These are phyloP conservation scores for Globisporangium uncinulatum DNA, from an alignment of 352 stramenopile genomes.

Conservation along the genomic window DNA sequence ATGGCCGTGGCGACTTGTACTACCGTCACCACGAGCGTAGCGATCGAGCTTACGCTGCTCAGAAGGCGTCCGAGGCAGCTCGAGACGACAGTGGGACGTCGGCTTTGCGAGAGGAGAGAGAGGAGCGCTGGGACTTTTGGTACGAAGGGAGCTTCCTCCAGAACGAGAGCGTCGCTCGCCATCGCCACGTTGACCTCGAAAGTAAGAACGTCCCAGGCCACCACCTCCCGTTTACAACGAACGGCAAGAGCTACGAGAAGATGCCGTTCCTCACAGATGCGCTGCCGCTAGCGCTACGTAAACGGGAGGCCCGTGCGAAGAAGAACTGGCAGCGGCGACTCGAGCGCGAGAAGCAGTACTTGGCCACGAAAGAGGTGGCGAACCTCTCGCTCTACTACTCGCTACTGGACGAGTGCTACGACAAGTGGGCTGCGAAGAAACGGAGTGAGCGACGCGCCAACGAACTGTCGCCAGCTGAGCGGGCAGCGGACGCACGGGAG, in stretches of 20 bases:
- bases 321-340: conserved; percentile 33
- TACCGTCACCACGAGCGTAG: conserved; percentile 12
- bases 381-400: conserved; percentile 57
- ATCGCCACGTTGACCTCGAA: conserved; percentile 52
- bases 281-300: conserved; percentile 31
- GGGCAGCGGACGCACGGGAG: conserved; percentile 26
- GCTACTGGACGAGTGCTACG: conserved; percentile 60
- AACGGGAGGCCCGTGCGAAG: conserved; percentile 25
- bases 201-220: conserved; percentile 11
- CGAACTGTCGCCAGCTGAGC: conserved; percentile 21
- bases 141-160: conserved; percentile 73
- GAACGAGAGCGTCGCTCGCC: conserved; percentile 44
- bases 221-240: conserved; percentile 56
- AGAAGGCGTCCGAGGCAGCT: conserved; percentile 1
- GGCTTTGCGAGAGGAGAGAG: conserved; percentile 1
- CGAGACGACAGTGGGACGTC: not conserved
- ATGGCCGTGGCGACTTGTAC: conserved; percentile 53
- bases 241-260: conserved; percentile 54
- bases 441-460: conserved; percentile 27
- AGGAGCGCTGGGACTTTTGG: conserved; percentile 46
- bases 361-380: conserved; percentile 31
- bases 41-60: not conserved
- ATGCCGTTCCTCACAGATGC: conserved; percentile 47
- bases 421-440: conserved; percentile 45
- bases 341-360: conserved; percentile 34